Base-by-base conservation (phyloP, 495 filamentous ascomycete genomes). In the Penicillium argentinense region DNA sequence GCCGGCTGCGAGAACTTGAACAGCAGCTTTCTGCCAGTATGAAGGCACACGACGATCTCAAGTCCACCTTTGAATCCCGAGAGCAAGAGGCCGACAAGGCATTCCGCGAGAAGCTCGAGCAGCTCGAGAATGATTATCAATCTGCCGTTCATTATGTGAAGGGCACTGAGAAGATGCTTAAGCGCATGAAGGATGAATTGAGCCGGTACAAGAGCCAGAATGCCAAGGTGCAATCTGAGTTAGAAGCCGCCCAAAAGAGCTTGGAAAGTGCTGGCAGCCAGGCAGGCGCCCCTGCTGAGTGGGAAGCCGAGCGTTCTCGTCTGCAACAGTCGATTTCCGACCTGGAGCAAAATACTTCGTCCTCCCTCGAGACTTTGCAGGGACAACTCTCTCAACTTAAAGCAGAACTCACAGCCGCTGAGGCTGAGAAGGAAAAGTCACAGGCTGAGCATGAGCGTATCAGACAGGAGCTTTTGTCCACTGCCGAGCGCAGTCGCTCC, bases 61-160 rank as follows among this genome's bases (percentile, higher is more conserved):
- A 87, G 63, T 66, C 79, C 25, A 76, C 75, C 5, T 88, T 87
- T 37, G 89, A 92, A 50, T 68, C 77, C 38, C 87, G 89, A 24
- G 83, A 89, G 45, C 83, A 93, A 56, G 89, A 96, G 59, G 84
- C 88, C 13, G 89, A 91, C 40, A 77, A 80, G 49, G 81, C 85
- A 36, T 97, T 92, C 71, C 84, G 88, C 38, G 91, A 95, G 63
- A 97, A 96, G 64, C 74, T 99, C 42, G 81, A 86, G 42, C 88
- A 95, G 60, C 82, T 99, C 17, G 91, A 97, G 62, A 90, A 88
- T 62, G 93, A 99, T 61, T 96, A 99, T 62, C 90, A 95, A 62
- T 96, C 95, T n/a, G 91, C 95, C 9, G 91, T 97, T n/a, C 91
- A 96, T 67, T 99, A 99, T 61, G 89, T 99, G 52, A 95, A 96